These are phyloP conservation scores for Eucalyptus victrix DNA, from an alignment of 345 rosid species.

Conservation along the genomic window DNA sequence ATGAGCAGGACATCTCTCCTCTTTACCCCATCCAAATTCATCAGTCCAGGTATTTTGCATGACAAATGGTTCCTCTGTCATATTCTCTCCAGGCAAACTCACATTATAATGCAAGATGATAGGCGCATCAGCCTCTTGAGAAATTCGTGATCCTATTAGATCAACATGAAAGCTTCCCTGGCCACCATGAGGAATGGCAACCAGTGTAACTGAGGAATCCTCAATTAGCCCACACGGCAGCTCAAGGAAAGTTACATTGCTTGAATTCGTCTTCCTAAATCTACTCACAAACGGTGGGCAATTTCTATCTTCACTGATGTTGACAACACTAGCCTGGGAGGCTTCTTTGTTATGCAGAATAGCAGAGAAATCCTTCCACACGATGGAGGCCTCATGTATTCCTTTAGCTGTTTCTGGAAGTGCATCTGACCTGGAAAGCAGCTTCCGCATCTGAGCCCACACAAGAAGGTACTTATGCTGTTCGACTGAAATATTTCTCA, in stretches of 20 bases:
- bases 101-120: slow-evolving; percentile 55
- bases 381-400: slow-evolving; percentile 60
- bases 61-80: slow-evolving; percentile 50
- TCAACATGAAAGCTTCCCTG: slow-evolving; percentile 48
- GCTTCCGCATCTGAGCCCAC: slow-evolving; percentile 53
- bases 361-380: slow-evolving; percentile 38
- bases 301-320: slow-evolving; percentile 8
- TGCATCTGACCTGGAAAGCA: slow-evolving; percentile 67
- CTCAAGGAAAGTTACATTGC: slow-evolving; percentile 25
- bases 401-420: slow-evolving; percentile 73
- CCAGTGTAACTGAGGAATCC: slow-evolving; percentile 68
- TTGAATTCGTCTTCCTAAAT: slow-evolving; percentile 4
- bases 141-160: slow-evolving; percentile 33
- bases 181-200: slow-evolving; percentile 57
- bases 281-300: slow-evolving; percentile 49
- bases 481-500: slow-evolving; percentile 24
- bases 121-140: slow-evolving; percentile 28
- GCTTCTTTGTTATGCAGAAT: slow-evolving; percentile 16
- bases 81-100: slow-evolving; percentile 45
- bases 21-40: slow-evolving; percentile 68
- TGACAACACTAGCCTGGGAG: neutral
- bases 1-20: slow-evolving; percentile 50
- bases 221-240: slow-evolving; percentile 72
- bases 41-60: slow-evolving; percentile 68
- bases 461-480: slow-evolving; percentile 34